Conservation (phyloP, 441 rosid genomes). For the Breynia disticha region DNA sequence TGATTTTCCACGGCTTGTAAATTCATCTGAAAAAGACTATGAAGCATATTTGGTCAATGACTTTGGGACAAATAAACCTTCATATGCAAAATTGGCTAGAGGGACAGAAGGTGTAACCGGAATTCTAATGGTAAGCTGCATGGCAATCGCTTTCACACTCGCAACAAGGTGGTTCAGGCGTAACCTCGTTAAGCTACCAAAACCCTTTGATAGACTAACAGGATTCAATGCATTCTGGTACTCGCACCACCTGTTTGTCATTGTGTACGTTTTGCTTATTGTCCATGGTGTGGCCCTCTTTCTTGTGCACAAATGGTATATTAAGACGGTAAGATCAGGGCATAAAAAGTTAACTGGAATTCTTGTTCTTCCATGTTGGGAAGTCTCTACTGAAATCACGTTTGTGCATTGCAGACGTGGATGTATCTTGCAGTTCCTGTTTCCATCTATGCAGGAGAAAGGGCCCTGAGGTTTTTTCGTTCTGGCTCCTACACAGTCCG, state of each 20-base stretch:
- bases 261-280: conserved; percentile 71
- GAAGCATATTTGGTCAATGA: conserved; percentile 23
- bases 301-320: conserved; percentile 61
- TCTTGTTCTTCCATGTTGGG: background rate
- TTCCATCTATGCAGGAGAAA: conserved; percentile 72
- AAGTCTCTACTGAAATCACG: background rate
- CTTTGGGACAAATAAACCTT: conserved; percentile 48
- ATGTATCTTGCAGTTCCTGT: conserved; percentile 86
- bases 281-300: conserved; percentile 72
- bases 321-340: conserved; percentile 59
- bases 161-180: conserved; percentile 72
- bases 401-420: conserved; percentile 77
- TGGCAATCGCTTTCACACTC: conserved; percentile 58
- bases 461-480: conserved; percentile 71
- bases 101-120: conserved; percentile 80
- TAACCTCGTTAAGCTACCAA: conserved; percentile 57
- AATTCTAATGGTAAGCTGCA: conserved; percentile 61
- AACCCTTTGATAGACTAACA: conserved; percentile 78
- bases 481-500: conserved; percentile 65
- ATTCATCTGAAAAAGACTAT: conserved; percentile 41
- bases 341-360: background rate
- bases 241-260: conserved; percentile 73
- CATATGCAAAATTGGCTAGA: conserved; percentile 45
- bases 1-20: conserved; percentile 66
- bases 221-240: conserved; percentile 99